Evolutionary conservation across 140 eudicot genomes (phyloP).

Genomic region (Erigeron philadelphicus): DNA sequence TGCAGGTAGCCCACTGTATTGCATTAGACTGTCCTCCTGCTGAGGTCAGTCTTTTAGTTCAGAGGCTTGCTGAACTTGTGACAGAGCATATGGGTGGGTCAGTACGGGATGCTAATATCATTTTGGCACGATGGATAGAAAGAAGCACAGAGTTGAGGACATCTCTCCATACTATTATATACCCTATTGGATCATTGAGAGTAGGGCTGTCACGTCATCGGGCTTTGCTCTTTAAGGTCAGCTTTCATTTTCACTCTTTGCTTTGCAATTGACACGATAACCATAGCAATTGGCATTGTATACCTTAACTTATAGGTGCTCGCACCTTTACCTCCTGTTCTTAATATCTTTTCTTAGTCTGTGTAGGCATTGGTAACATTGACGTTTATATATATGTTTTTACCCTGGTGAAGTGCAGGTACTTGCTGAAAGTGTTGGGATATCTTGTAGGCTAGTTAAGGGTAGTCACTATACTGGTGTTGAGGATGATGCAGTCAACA

Average conservation of each 20-base stretch:
- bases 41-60: conserved; percentile 56
- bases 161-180: conserved; percentile 78
- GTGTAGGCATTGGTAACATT: conserved; percentile 7
- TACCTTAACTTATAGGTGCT: neutral
- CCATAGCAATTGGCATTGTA: neutral
- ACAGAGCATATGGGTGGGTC: conserved; percentile 95
- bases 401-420: conserved; percentile 45
- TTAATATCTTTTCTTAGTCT: conserved; percentile 2
- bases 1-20: conserved; percentile 86
- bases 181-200: conserved; percentile 82
- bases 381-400: conserved; percentile 25
- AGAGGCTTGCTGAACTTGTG: conserved; percentile 94
- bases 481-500: conserved; percentile 93
- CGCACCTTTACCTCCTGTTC: conserved; percentile 1
- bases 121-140: conserved; percentile 79
- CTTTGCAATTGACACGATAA: conserved; percentile 4
- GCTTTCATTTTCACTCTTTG: conserved; percentile 19
- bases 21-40: conserved; percentile 65
- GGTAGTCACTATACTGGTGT: conserved; percentile 96
- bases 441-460: conserved; percentile 79
- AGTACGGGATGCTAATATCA: conserved; percentile 77
- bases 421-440: conserved; percentile 80
- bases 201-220: conserved; percentile 92
- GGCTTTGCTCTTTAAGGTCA: conserved; percentile 95
- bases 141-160: conserved; percentile 80